Conservation (phyloP, 2,329 filamentous ascomycete genomes). For the Neonectria neomacrospora region DNA sequence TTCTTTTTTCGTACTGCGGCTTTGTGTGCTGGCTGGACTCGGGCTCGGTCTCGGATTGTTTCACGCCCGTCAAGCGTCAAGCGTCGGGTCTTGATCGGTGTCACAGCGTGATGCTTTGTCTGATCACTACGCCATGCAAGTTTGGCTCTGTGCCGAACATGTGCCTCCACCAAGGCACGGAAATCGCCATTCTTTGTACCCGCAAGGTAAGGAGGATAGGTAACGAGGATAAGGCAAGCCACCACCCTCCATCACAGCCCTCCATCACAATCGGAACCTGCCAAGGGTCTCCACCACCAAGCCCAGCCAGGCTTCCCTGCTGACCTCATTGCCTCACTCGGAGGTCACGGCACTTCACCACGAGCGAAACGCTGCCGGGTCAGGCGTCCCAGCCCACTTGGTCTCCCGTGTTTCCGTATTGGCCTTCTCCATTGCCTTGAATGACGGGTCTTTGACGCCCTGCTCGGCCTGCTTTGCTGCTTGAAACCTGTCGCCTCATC, state of each 20-base stretch:
- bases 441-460: not conserved
- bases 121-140: not conserved
- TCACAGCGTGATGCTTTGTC: not conserved
- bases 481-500: slow-evolving; percentile 15
- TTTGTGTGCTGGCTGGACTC: not conserved
- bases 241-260: slow-evolving; percentile 12
- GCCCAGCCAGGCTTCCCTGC: slow-evolving; percentile 34
- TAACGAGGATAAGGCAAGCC: not conserved
- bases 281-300: slow-evolving; percentile 24
- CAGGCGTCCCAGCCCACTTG: slow-evolving; percentile 32
- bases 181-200: slow-evolving; percentile 2
- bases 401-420: slow-evolving; percentile 13
- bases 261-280: slow-evolving; percentile 20
- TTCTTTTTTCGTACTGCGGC: not conserved
- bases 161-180: slow-evolving; percentile 10
- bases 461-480: not conserved
- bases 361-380: slow-evolving; percentile 18
- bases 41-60: not conserved
- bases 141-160: slow-evolving; percentile 3
- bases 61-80: not conserved
- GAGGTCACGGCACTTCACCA: slow-evolving; percentile 39
- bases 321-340: slow-evolving; percentile 40
- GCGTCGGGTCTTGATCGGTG: not conserved
- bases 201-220: not conserved
- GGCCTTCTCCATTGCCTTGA: slow-evolving; percentile 9